Conservation (phyloP, 2,329 filamentous ascomycete genomes). For the Claviceps monticola region DNA sequence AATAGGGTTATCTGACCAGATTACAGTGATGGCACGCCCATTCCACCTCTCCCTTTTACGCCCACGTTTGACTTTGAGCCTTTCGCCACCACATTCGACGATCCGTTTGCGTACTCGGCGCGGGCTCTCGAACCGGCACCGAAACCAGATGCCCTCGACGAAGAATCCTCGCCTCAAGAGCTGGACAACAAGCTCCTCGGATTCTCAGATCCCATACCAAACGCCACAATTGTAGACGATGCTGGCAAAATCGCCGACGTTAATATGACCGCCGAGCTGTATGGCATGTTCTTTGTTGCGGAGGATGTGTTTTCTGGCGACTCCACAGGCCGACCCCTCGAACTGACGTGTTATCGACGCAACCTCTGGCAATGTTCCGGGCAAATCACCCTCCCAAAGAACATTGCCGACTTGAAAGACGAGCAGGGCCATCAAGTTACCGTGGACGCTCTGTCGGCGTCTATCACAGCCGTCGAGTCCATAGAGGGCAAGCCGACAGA, state of each 20-base stretch:
- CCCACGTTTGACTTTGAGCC: constrained; percentile 47
- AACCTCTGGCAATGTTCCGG: constrained; percentile 94
- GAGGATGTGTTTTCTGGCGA: constrained; percentile 63
- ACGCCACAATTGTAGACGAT: constrained; percentile 51
- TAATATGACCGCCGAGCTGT: constrained; percentile 59
- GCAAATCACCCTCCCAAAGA: constrained; percentile 63
- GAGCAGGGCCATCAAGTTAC: constrained; percentile 70
- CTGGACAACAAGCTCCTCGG: constrained; percentile 60
- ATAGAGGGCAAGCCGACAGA: constrained; percentile 87
- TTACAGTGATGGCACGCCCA: constrained; percentile 19
- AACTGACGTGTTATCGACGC: constrained; percentile 87
- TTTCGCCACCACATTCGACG: constrained; percentile 49
- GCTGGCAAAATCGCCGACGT: constrained; percentile 48
- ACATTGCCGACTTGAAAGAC: constrained; percentile 51
- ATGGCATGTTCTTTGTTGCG: constrained; percentile 81
- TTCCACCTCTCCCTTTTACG: constrained; percentile 36
- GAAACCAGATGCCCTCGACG: constrained; percentile 27
- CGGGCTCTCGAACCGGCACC: constrained; percentile 32
- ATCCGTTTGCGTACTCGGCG: constrained; percentile 46
- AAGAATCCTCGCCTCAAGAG: constrained; percentile 39
- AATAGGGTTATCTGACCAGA: background rate
- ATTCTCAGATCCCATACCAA: constrained; percentile 51
- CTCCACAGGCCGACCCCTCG: constrained; percentile 45
- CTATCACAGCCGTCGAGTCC: constrained; percentile 76
- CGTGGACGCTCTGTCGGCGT: constrained; percentile 64